A percentile compares a stretch with the other conserved stretches of the same genome.
Conservation (phyloP, 1,284 basidiomycete genomes). For the Trichosporon coremiiforme region DNA sequence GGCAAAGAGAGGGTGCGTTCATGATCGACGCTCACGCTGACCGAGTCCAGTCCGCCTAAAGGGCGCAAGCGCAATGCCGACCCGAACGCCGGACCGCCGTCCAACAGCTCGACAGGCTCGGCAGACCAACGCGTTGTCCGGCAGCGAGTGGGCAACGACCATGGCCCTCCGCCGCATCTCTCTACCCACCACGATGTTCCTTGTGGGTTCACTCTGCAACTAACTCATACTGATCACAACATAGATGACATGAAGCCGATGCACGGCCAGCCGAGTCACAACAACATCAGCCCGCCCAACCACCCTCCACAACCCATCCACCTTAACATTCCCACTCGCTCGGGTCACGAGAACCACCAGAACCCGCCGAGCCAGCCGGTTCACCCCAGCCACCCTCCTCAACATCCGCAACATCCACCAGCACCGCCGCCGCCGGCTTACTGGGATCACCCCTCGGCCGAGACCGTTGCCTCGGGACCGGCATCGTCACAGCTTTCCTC, state of each 20-base stretch:
- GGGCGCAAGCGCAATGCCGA: conserved; percentile 6
- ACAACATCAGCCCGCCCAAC: conserved; percentile 5
- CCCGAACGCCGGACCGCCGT: neutral
- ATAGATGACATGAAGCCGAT: conserved; percentile 6
- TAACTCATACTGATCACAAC: neutral
- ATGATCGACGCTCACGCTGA: neutral
- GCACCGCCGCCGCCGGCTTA: neutral
- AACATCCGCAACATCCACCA: neutral
- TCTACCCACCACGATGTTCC: neutral
- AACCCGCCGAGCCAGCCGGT: neutral
- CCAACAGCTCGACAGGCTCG: neutral
- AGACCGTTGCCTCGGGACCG: neutral
- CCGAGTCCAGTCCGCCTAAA: neutral
- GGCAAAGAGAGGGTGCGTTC: conserved; percentile 7
- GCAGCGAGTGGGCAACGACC: neutral
- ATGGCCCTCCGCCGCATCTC: conserved; percentile 5
- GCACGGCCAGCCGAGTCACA: neutral
- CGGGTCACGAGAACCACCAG: neutral
- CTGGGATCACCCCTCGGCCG: conserved; percentile 17
- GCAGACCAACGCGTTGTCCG: neutral
- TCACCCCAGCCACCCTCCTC: neutral
- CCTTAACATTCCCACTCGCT: neutral
- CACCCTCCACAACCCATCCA: neutral
- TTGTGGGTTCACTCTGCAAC: neutral
- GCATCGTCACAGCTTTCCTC: conserved; percentile 1